These are phyloP conservation scores for Linnemannia schmuckeri DNA, from an alignment of 192 early-diverging fungal genomes.

Conservation along the genomic window DNA sequence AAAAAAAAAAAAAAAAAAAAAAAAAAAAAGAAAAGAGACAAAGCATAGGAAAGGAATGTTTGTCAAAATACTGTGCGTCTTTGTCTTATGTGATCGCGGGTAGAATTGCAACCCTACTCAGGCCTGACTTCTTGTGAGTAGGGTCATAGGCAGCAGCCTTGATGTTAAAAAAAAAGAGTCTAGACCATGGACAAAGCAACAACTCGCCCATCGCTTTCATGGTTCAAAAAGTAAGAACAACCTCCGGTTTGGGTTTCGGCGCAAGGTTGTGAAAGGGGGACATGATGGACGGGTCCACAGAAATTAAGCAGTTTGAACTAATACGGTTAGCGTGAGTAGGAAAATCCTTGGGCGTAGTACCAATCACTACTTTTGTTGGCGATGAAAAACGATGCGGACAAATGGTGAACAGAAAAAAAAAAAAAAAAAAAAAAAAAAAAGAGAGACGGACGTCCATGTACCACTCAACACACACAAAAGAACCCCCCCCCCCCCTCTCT, in stretches of 20 bases:
- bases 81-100: neutral
- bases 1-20: slow-evolving; percentile 14
- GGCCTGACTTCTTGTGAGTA: neutral
- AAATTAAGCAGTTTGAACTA: neutral
- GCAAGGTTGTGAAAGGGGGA: neutral
- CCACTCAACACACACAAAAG: neutral
- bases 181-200: neutral
- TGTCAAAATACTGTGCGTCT: neutral
- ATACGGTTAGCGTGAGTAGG: neutral
- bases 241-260: neutral
- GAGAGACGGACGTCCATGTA: neutral
- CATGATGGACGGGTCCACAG: neutral
- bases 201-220: neutral
- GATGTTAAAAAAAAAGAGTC: neutral
- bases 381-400: neutral
- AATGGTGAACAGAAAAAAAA: neutral
- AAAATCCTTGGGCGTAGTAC: neutral
- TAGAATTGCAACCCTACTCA: neutral
- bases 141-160: neutral
- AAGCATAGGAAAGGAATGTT: neutral
- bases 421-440: neutral
- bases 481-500: no score
- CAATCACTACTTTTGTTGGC: neutral
- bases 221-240: neutral
- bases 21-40: neutral